Evolutionary conservation across 1,139 yeast species (phyloP), one percentile per base, ranked within the genome.

Genomic region (Wickerhamomyces sp.): DNA sequence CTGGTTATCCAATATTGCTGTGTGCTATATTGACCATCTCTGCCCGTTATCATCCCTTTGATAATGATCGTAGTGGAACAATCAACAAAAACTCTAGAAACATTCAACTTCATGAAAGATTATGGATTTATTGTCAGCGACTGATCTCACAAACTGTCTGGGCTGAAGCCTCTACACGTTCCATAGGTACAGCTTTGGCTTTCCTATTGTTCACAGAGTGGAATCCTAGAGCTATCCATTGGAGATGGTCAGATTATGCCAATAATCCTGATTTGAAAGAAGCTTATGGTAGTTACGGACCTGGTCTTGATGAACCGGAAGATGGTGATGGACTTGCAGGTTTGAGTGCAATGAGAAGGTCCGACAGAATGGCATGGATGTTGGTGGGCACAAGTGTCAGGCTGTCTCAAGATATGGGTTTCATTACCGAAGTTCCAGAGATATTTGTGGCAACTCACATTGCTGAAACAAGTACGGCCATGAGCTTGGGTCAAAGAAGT

Each of bases 361-460:
- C 91, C 48, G 89, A 86, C 54, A 70, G 95, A 31, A 83, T 87
- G 91, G 83, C 95, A 0, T 88, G 95, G 91, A 83, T 87, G 91
- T 70, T 87, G 42, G 80, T 86, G 37, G 96, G 96, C 5, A 77
- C 85, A 3, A 89, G 94, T 0, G 84, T 86, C 4, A 66, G 96
- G 37, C 61, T 89, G 30, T 94, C 95, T 3, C 95, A 87, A 55
- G 93, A 87, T 57, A 75, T 86, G 74, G 88, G 87, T 6, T 72
- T 83, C 46, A 77, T 83, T 69, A 87, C 84, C 36, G 72, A 77
- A 14, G 76, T 84, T 44, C 69, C 89, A 11, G 73, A 81, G 46
- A 77, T 88, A 3, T 85, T 82, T 51, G 64, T 87, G 39, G 95
- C 95, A 0, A 77, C 94, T 0, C 95, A 87, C 56, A 66, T 83